Conservation (phyloP, 2,329 filamentous ascomycete genomes). For the Aureobasidium sp. region DNA sequence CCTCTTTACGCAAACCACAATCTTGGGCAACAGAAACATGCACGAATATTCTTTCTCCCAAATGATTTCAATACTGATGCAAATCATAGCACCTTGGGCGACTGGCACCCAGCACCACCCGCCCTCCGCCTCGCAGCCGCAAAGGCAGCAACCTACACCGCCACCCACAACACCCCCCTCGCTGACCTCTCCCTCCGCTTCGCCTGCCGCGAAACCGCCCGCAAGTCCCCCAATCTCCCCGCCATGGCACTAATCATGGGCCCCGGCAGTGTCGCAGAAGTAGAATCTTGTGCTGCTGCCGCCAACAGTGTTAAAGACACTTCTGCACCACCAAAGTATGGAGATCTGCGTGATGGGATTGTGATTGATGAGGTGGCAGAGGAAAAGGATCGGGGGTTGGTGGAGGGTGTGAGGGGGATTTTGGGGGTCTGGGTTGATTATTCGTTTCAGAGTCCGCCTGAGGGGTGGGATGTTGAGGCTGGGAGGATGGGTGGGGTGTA, state of each 20-base stretch:
- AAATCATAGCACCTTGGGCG: background rate
- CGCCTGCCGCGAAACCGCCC: background rate
- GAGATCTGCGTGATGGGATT: background rate
- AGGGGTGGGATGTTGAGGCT: slow-evolving; percentile 7
- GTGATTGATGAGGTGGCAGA: background rate
- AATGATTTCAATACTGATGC: background rate
- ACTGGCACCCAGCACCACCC: slow-evolving; percentile 17
- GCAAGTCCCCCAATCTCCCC: background rate
- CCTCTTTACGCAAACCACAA: background rate
- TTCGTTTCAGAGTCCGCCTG: slow-evolving; percentile 8
- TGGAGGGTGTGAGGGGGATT: slow-evolving; percentile 5
- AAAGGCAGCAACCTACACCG: background rate
- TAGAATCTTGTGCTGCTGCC: slow-evolving; percentile 4
- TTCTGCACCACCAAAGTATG: background rate
- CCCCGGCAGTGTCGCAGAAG: slow-evolving; percentile 10
- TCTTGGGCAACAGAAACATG: background rate
- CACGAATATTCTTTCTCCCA: background rate
- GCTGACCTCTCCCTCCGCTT: slow-evolving; percentile 15
- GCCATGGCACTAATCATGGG: slow-evolving; percentile 7
- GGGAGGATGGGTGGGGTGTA: background rate
- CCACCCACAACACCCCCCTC: background rate
- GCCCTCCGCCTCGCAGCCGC: slow-evolving; percentile 3
- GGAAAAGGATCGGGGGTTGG: slow-evolving; percentile 3
- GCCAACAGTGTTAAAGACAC: background rate
- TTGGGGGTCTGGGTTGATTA: slow-evolving; percentile 16